These are phyloP conservation scores for Xanthoconium purpureum DNA, from an alignment of 768 basidiomycete species.

Conservation along the genomic window DNA sequence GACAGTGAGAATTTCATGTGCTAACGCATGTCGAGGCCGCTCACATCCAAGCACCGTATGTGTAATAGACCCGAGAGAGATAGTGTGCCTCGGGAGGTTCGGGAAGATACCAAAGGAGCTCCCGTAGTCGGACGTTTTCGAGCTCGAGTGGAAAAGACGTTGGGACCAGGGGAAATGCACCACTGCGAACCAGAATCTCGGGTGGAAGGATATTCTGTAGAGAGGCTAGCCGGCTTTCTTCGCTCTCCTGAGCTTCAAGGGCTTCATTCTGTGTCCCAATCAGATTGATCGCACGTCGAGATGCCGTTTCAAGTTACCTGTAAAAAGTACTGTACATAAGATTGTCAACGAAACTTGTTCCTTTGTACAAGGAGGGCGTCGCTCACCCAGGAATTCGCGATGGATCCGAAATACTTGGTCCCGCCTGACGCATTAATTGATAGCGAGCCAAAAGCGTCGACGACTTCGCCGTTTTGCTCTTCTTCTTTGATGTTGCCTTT, in stretches of 20 bases:
- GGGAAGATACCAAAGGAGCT: slow-evolving; percentile 70
- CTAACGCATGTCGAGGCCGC: slow-evolving; percentile 19
- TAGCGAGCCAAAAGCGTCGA: slow-evolving; percentile 80
- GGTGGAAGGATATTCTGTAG: slow-evolving; percentile 57
- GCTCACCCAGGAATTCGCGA: slow-evolving; percentile 70
- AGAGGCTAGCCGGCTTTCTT: slow-evolving; percentile 44
- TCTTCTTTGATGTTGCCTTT: slow-evolving; percentile 53
- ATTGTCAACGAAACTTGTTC: not conserved
- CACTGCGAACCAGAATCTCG: slow-evolving; percentile 61
- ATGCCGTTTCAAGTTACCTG: slow-evolving; percentile 43
- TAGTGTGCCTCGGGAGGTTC: slow-evolving; percentile 56
- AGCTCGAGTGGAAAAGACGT: slow-evolving; percentile 36
- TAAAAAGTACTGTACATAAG: slow-evolving; percentile 57
- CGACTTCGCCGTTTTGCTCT: slow-evolving; percentile 60
- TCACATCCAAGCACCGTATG: slow-evolving; percentile 71
- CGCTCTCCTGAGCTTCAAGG: slow-evolving; percentile 49
- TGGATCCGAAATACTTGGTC: slow-evolving; percentile 74
- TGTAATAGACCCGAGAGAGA: slow-evolving; percentile 58
- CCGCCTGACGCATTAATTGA: slow-evolving; percentile 69
- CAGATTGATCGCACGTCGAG: slow-evolving; percentile 3
- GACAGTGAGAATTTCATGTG: slow-evolving; percentile 6
- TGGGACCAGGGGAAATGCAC: slow-evolving; percentile 61
- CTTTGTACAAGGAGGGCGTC: not conserved
- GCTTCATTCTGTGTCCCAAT: slow-evolving; percentile 51
- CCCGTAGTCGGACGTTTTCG: slow-evolving; percentile 49